phyloP scores from a whole-genome alignment of 2,329 filamentous ascomycete genomes.

The Aspergillus ochraceoroseus region DNA sequence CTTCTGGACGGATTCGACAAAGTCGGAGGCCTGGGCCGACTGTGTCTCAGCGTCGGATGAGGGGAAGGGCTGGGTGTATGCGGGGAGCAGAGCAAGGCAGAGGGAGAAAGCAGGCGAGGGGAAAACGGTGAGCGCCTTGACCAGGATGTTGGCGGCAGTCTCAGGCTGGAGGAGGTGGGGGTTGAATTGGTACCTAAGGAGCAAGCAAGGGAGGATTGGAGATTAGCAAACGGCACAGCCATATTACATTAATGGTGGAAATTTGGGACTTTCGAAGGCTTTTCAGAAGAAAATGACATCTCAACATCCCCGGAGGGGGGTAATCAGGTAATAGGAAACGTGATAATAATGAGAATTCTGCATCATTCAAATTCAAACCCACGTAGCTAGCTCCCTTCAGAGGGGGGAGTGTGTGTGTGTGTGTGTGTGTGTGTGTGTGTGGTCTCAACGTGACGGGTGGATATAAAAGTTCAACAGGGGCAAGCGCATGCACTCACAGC shows the following conservation, averaged over 20 bases:
- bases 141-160: constrained; percentile 96
- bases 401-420: no score
- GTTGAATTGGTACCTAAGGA: constrained; percentile 95
- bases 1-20: constrained; percentile 87
- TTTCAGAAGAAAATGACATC: constrained; percentile 70
- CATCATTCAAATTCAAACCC: constrained; percentile 61
- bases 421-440: no score
- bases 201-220: no score
- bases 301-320: constrained; percentile 57
- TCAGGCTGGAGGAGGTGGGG: constrained; percentile 95
- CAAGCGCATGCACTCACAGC: constrained; percentile 59
- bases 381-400: not conserved
- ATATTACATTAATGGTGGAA: no score
- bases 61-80: constrained; percentile 65
- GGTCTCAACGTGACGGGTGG: not conserved
- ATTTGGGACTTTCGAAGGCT: constrained; percentile 7
- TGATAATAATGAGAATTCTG: constrained; percentile 58
- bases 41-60: constrained; percentile 46
- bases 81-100: constrained; percentile 86
- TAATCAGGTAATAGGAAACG: constrained; percentile 99
- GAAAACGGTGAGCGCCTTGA: constrained; percentile 96
- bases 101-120: constrained; percentile 93
- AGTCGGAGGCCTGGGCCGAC: constrained; percentile 41
- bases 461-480: no score
- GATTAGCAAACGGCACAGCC: no score